Base-by-base conservation (phyloP, 805 yeast genomes). In the Metschnikowia lochheadii region DNA sequence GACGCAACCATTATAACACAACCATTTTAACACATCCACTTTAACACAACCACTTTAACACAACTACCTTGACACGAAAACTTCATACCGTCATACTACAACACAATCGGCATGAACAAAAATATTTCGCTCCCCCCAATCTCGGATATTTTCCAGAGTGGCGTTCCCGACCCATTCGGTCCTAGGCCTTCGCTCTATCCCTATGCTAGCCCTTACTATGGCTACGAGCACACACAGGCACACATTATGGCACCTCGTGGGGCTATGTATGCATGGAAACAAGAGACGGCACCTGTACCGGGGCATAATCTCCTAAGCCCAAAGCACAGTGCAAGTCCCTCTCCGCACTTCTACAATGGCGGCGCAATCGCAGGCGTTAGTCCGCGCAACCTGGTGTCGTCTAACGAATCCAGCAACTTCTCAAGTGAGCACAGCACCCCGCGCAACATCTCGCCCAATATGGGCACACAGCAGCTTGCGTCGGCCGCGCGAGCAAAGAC, bases 101-200 rank as follows among this genome's bases (percentile, higher is more conserved):
- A 13, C 8, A 1, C 15, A 20, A 8, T 21, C 18, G 46, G 26
- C 10, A 52, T 53, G 58, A 46, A 48, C 42, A 56, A 58, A 49
- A 65, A 64, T 48, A 61, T 73, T 13, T 65, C 69, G 23, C 67
- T 73, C 57, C 78, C 77, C 10, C 75, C 77, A 3, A 72, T 73
- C 34, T 68, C 72, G n/a, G 75, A 73, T 59, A 69, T 73, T 23
- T 62, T 73, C 41, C 49, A 51, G 26, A 44, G 46, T 17, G 51
- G 26, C 10, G 43, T 32, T 3, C 23, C 40, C 5, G 46, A 49
- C 17, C 51, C 49, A 6, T 34, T 43, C 46, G 46, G 47, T 35
- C 48, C 49, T 48, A 18, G 45, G 36, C 32, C 52, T 47, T 14
- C 36, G 49, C 33, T 26, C 15, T 35, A 53, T 51, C 33, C 46